Percentiles rank a stretch among this genome's conserved stretches.
These are phyloP conservation scores for Teratosphaeria viscida DNA, from an alignment of 2,329 filamentous ascomycete species.

Conservation along the genomic window DNA sequence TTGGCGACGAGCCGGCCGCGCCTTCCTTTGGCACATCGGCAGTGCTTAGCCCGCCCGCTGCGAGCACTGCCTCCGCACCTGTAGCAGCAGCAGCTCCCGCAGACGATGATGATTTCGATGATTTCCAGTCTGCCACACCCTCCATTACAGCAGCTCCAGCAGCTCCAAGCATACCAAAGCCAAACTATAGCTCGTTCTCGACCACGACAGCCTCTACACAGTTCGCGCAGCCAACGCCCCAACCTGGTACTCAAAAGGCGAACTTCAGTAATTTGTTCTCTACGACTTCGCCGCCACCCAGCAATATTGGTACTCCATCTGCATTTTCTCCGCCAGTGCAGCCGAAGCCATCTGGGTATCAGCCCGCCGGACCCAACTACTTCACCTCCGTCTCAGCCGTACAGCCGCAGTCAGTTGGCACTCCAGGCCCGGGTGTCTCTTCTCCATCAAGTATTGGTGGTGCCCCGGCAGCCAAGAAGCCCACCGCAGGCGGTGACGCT, in stretches of 20 bases:
- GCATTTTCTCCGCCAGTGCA: constrained; percentile 31
- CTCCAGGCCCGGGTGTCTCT: constrained; percentile 31
- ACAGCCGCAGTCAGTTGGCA: constrained; percentile 24
- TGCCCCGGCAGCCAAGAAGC: constrained; percentile 28
- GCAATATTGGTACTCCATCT: constrained; percentile 34
- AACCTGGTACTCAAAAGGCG: constrained; percentile 70
- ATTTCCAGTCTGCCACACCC: constrained; percentile 82
- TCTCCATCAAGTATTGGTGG: constrained; percentile 28
- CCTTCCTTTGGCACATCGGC: constrained; percentile 33
- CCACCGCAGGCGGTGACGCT: constrained; percentile 58
- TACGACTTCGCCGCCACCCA: constrained; percentile 66
- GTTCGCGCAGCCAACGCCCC: constrained; percentile 72
- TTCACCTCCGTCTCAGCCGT: constrained; percentile 63
- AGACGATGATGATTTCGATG: constrained; percentile 91
- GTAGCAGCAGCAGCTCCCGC: constrained; percentile 31
- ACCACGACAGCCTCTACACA: constrained; percentile 50
- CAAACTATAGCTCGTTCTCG: constrained; percentile 31
- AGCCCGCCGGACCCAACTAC: constrained; percentile 81
- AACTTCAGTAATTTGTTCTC: constrained; percentile 67
- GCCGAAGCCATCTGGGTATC: constrained; percentile 54
- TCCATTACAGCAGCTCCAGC: constrained; percentile 36
- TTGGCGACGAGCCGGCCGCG: constrained; percentile 61
- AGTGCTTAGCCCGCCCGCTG: background rate
- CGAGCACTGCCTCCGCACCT: constrained; percentile 15
- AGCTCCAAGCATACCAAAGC: constrained; percentile 24